phyloP scores from a whole-genome alignment of 768 basidiomycete genomes.

The Boletus huronensis region DNA sequence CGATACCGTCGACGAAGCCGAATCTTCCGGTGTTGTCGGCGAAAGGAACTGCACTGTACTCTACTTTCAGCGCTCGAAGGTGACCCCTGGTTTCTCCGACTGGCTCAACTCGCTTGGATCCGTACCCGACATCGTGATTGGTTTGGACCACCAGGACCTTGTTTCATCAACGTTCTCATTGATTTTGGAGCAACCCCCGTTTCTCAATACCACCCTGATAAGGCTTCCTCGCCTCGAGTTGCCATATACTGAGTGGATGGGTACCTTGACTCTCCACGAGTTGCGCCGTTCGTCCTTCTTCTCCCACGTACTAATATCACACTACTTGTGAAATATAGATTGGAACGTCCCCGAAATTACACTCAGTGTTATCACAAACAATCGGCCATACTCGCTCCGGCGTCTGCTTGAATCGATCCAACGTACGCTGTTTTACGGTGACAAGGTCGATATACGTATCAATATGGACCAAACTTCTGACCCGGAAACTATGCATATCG shows the following conservation, averaged over 20 bases:
- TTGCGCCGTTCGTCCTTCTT: slow-evolving; percentile 22
- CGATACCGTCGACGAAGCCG: slow-evolving; percentile 1
- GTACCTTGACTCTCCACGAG: slow-evolving; percentile 52
- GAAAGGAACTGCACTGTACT: slow-evolving; percentile 15
- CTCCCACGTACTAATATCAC: slow-evolving; percentile 8
- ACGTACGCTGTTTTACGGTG: slow-evolving; percentile 62
- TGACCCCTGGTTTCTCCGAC: slow-evolving; percentile 10
- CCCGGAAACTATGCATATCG: slow-evolving; percentile 50
- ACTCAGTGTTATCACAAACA: slow-evolving; percentile 72
- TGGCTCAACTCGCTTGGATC: slow-evolving; percentile 33
- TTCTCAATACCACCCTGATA: slow-evolving; percentile 35
- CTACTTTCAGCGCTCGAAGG: slow-evolving; percentile 17
- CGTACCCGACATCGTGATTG: slow-evolving; percentile 34
- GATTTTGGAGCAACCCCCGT: slow-evolving; percentile 19
- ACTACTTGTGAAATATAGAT: slow-evolving; percentile 40
- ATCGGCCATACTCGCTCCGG: slow-evolving; percentile 65
- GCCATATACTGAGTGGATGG: slow-evolving; percentile 57
- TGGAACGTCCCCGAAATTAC: slow-evolving; percentile 73
- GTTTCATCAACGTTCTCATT: slow-evolving; percentile 22
- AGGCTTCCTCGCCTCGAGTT: slow-evolving; percentile 50
- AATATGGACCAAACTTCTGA: slow-evolving; percentile 79
- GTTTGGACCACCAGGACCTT: slow-evolving; percentile 30
- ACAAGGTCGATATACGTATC: slow-evolving; percentile 58
- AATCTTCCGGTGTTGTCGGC: slow-evolving; percentile 3
- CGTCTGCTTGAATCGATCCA: slow-evolving; percentile 65